phyloP scores from a whole-genome alignment of 768 basidiomycete species.

The Amanita inopinata region DNA sequence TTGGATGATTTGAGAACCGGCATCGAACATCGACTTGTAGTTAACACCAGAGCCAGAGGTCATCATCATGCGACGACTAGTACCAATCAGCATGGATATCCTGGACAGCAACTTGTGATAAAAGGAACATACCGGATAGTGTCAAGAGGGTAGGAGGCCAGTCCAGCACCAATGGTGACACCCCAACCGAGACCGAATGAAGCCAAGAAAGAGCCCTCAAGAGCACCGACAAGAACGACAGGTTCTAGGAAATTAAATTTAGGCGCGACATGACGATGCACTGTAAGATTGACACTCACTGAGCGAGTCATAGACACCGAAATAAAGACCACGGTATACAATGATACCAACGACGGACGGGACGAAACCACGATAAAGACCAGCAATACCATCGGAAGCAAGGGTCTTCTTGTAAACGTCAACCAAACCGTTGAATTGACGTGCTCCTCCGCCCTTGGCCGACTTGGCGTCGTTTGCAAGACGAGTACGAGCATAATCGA shows the following conservation, averaged over 20 bases:
- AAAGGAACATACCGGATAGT: constrained; percentile 61
- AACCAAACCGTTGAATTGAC: constrained; percentile 98
- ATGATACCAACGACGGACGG: constrained; percentile 99
- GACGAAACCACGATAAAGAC: constrained; percentile 99
- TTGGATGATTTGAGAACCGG: constrained; percentile 85
- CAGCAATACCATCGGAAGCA: constrained; percentile 93
- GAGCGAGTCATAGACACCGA: constrained; percentile 92
- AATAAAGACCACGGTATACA: constrained; percentile 99
- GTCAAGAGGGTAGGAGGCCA: constrained; percentile 93
- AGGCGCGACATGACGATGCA: neutral
- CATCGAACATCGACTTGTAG: constrained; percentile 99
- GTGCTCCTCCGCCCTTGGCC: constrained; percentile 77
- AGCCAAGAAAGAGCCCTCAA: constrained; percentile 94
- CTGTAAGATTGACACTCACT: constrained; percentile 40
- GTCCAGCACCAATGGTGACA: constrained; percentile 99
- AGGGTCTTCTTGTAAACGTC: constrained; percentile 98
- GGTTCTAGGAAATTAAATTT: constrained; percentile 52
- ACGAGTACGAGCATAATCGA: constrained; percentile 99
- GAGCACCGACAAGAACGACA: constrained; percentile 90
- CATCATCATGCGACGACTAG: constrained; percentile 99
- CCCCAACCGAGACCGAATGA: constrained; percentile 98
- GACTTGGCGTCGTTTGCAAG: constrained; percentile 98
- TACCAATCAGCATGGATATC: constrained; percentile 14
- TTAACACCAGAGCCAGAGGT: constrained; percentile 91
- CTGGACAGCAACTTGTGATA: constrained; percentile 10